Base-by-base conservation (phyloP, 345 rosid species). In the Erodium maritimum region DNA sequence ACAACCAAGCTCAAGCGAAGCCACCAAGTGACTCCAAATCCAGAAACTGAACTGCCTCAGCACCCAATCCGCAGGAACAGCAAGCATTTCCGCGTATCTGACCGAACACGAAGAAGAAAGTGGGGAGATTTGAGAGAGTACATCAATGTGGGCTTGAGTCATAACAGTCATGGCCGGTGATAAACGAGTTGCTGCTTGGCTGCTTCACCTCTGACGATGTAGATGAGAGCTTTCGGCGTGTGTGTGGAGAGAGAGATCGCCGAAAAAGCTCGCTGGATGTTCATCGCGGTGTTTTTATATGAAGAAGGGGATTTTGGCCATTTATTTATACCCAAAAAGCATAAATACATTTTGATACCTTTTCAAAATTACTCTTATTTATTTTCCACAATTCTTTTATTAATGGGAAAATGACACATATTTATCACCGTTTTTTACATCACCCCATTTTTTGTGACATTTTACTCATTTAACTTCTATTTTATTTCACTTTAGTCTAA, bases 141-240 rank as follows among this genome's bases (percentile, higher is more conserved):
- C 90, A 68, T 77, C 90, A 56, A 77, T 66, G 16, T 86, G 80
- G 55, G 86, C 81, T 34, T 84, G 81, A 11, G 82, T 73, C 81
- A 81, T 77, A 61, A 84, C 69, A 62, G 90, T 84, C 90, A 84
- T 84, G 70, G 52, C 60, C 51, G 18, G 60, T 60, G 60, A 25
- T 57, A 22, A 22, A 21, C 33, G 59, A 33, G 58, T 37, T 16
- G 9, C 4, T 17, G 53, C 55, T 57, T 48, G 17, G 52, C 33
- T 21, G 29, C 25, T 18, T 54, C 37, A 11, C 9, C 37, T 29
- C 37, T 3, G 62, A 52, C 61, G 61, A 45, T 22, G 23, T 11
- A 21, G 21, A 61, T 17, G 22, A 48, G 24, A 60, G 45, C 55
- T 25, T 5, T 4, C 23, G 19, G 56, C 46, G 34, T 65, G 58